Conservation (phyloP, 2,329 filamentous ascomycete genomes). For the Rutstroemia sydowiana region DNA sequence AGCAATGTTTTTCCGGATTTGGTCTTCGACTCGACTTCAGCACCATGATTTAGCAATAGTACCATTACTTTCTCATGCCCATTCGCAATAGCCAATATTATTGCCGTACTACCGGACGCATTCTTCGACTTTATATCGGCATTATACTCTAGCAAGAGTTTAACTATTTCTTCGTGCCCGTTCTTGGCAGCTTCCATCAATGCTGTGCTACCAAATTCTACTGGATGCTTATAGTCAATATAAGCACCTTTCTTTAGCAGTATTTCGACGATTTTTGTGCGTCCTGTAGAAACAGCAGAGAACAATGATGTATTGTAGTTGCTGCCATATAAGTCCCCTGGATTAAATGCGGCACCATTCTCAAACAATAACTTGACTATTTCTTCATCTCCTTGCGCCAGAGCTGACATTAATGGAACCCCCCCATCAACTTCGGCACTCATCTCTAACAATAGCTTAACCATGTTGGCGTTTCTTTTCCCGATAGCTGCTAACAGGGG, state of each 20-base stretch:
- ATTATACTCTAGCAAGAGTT: background rate
- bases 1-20: background rate
- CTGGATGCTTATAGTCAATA: background rate
- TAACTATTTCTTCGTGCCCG: background rate
- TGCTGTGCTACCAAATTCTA: background rate
- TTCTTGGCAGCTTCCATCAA: background rate
- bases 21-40: background rate
- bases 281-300: no score
- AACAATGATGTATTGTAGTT: no score
- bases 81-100: background rate
- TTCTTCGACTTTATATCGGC: background rate
- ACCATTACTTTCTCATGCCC: no score
- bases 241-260: background rate
- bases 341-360: background rate
- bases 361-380: background rate
- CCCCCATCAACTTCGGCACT: background rate
- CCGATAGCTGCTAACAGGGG: no score
- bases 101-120: background rate
- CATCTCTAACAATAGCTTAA: background rate
- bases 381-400: background rate
- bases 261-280: background rate
- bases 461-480: no score
- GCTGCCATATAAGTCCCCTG: background rate
- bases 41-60: background rate
- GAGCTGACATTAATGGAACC: no score